Evolutionary conservation across 2,329 filamentous ascomycete genomes (phyloP).

Genomic region (Calycina marina): DNA sequence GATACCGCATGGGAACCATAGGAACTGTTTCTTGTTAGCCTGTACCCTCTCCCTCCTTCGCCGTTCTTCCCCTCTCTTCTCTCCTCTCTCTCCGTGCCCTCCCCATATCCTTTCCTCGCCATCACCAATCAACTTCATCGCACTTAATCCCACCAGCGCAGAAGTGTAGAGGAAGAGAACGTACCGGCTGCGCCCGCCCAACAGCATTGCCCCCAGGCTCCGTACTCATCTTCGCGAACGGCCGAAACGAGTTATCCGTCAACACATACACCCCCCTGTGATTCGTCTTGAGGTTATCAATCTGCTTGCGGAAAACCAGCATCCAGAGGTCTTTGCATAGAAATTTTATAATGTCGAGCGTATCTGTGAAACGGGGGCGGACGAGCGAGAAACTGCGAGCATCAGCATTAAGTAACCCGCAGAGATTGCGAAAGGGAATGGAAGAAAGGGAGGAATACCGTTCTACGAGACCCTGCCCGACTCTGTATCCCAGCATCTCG

Average conservation of each 20-base stretch:
- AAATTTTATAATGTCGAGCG: constrained; percentile 94
- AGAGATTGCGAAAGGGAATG: not conserved
- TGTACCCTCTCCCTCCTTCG: not conserved
- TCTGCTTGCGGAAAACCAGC: constrained; percentile 86
- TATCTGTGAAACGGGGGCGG: constrained; percentile 77
- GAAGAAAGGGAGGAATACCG: constrained; percentile 38
- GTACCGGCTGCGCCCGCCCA: constrained; percentile 62
- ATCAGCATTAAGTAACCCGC: not conserved
- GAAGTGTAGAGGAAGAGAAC: constrained; percentile 21
- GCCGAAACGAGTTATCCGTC: constrained; percentile 83
- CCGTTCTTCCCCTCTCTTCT: too few species aligned
- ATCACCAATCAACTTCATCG: too few species aligned
- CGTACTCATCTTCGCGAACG: constrained; percentile 79
- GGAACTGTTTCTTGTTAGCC: constrained; percentile 42
- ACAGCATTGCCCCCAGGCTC: constrained; percentile 61
- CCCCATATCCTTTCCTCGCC: too few species aligned
- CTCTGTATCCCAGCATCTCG: constrained; percentile 75
- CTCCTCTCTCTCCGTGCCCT: too few species aligned
- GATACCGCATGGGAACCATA: constrained; percentile 91
- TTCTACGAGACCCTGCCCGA: constrained; percentile 85
- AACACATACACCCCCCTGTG: constrained; percentile 93
- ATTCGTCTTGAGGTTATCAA: constrained; percentile 98
- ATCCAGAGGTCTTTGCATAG: constrained; percentile 98
- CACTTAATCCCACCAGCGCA: too few species aligned
- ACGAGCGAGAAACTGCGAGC: constrained; percentile 58